phyloP scores from a whole-genome alignment of 495 filamentous ascomycete genomes.

The Penicillium macrosclerotiorum region DNA sequence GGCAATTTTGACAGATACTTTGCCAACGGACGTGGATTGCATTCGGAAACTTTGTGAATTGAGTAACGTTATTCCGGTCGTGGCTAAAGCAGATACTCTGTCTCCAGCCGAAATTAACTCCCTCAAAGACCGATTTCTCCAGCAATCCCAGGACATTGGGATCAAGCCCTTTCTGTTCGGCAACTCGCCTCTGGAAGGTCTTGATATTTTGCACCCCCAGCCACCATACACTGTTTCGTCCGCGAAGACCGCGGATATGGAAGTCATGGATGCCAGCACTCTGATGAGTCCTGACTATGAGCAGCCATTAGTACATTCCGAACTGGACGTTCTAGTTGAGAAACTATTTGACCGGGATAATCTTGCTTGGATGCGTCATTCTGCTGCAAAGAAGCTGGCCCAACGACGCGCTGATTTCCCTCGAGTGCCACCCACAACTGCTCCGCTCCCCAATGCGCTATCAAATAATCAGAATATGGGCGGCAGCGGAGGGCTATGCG shows the following conservation, averaged over 20 bases:
- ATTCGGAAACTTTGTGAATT: conserved; percentile 70
- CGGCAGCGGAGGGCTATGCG: conserved; percentile 3
- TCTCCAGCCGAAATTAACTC: conserved; percentile 55
- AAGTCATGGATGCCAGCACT: conserved; percentile 91
- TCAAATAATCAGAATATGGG: conserved; percentile 5
- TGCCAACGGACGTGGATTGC: conserved; percentile 71
- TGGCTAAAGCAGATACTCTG: conserved; percentile 74
- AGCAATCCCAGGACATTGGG: conserved; percentile 57
- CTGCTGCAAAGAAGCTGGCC: conserved; percentile 84
- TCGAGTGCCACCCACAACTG: conserved; percentile 1
- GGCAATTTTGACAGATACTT: conserved; percentile 58
- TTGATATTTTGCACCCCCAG: conserved; percentile 23
- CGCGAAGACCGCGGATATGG: conserved; percentile 68
- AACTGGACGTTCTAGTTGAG: conserved; percentile 67
- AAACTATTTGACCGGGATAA: conserved; percentile 78
- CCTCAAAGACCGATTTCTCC: conserved; percentile 54
- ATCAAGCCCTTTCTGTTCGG: conserved; percentile 72
- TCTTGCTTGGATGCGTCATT: conserved; percentile 81
- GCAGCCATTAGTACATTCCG: conserved; percentile 76
- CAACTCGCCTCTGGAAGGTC: conserved; percentile 25
- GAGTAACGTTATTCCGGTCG: conserved; percentile 83
- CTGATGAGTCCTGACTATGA: conserved; percentile 95
- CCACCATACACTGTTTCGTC: conserved; percentile 81
- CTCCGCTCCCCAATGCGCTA: conserved; percentile 10
- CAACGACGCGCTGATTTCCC: conserved; percentile 50